Conservation (phyloP, 805 yeast species). For the Teunomyces lycoperdinae region DNA sequence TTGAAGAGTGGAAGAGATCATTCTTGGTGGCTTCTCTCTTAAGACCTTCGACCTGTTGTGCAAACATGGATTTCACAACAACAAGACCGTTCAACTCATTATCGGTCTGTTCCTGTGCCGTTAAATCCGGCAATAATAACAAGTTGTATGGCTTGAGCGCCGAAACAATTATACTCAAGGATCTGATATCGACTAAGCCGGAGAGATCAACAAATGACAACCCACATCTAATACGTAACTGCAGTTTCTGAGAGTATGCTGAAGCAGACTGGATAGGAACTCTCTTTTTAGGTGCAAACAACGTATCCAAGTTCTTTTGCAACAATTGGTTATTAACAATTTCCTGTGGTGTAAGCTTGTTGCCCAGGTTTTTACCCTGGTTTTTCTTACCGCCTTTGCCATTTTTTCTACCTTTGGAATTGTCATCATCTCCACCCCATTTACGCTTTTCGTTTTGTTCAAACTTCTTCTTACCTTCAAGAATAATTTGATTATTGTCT, state of each 20-base stretch:
- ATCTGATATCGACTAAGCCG: conserved; percentile 81
- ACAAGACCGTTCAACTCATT: conserved; percentile 27
- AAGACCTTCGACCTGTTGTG: conserved; percentile 28
- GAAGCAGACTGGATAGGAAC: conserved; percentile 21
- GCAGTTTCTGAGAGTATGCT: conserved; percentile 15
- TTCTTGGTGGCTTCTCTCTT: conserved; percentile 19
- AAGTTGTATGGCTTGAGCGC: conserved; percentile 75
- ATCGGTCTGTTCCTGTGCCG: conserved; percentile 17
- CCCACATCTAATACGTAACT: conserved; percentile 62
- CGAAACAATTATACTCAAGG: conserved; percentile 74
- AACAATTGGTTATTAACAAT: conserved; percentile 38
- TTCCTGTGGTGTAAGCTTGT: conserved; percentile 43
- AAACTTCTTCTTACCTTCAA: conserved; percentile 37
- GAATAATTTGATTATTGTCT: conserved; percentile 31
- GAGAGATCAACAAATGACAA: conserved; percentile 75
- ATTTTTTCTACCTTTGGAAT: conserved; percentile 3
- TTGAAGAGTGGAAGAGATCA: conserved; percentile 17
- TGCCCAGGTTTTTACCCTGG: conserved; percentile 17
- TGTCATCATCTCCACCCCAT: conserved; percentile 22
- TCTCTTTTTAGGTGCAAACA: conserved; percentile 51
- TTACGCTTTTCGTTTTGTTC: conserved; percentile 29
- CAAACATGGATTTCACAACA: conserved; percentile 25
- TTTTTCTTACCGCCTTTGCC: conserved; percentile 15
- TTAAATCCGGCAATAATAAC: conserved; percentile 50
- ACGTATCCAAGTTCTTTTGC: conserved; percentile 45